These are phyloP conservation scores for Centaurea solstitialis DNA, from an alignment of 129 eudicot genomes.

Conservation along the genomic window DNA sequence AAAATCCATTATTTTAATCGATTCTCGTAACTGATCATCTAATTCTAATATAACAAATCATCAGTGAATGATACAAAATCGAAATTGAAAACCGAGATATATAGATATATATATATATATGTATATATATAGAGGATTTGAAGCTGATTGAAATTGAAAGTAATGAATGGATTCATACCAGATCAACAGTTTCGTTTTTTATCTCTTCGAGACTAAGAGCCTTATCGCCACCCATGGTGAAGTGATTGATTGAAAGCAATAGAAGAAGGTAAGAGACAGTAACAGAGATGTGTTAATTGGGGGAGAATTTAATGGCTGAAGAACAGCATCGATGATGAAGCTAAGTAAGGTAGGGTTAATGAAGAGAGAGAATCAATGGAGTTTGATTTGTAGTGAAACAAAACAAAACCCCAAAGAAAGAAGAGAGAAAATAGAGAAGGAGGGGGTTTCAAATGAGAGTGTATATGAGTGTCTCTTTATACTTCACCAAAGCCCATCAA, in stretches of 20 bases:
- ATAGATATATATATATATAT: too few species aligned
- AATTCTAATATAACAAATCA: too few species aligned
- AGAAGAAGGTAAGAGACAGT: neutral
- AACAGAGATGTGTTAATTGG: neutral
- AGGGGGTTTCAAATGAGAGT: conserved; percentile 28
- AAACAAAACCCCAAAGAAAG: conserved; percentile 17
- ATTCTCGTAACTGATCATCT: conserved; percentile 23
- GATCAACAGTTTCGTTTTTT: conserved; percentile 94
- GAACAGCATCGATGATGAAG: conserved; percentile 10
- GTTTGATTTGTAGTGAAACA: conserved; percentile 19
- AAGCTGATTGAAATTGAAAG: neutral
- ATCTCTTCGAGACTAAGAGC: conserved; percentile 78
- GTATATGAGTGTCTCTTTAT: conserved; percentile 32
- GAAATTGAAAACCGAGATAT: neutral
- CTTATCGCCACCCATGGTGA: conserved; percentile 57
- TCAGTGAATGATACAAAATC: too few species aligned
- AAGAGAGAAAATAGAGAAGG: neutral
- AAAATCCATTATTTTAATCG: conserved; percentile 23
- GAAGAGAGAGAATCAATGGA: conserved; percentile 30
- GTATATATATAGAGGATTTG: too few species aligned
- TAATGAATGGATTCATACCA: conserved; percentile 44
- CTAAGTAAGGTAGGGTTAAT: neutral
- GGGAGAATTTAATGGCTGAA: conserved; percentile 17
- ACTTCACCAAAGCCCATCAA: conserved; percentile 6
- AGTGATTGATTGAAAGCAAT: neutral